Conservation (phyloP, 768 basidiomycete species). For the Exsudoporus frostii region DNA sequence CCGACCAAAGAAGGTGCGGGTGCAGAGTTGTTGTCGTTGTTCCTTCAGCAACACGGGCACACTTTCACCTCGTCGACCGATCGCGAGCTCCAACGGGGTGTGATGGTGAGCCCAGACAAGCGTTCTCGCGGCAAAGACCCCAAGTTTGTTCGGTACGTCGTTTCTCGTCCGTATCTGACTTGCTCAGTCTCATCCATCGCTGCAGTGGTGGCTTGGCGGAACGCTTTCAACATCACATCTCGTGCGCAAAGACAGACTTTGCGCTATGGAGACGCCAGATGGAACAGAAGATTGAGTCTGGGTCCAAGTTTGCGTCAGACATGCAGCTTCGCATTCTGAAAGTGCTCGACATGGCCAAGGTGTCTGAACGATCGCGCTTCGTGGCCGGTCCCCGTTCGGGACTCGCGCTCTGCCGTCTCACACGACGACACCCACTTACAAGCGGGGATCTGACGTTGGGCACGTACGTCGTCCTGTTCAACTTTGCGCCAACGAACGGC, state of each 20-base stretch:
- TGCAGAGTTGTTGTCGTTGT: slow-evolving; percentile 51
- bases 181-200: background rate
- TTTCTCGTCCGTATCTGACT: background rate
- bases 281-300: slow-evolving; percentile 33
- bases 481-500: slow-evolving; percentile 30
- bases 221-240: slow-evolving; percentile 42
- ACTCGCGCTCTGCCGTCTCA: slow-evolving; percentile 43
- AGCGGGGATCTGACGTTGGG: slow-evolving; percentile 19
- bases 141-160: slow-evolving; percentile 48
- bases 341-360: slow-evolving; percentile 36
- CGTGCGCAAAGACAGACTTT: slow-evolving; percentile 44
- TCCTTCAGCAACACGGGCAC: slow-evolving; percentile 46
- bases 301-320: slow-evolving; percentile 34
- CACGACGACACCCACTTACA: slow-evolving; percentile 15
- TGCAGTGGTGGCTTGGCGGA: slow-evolving; percentile 59
- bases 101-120: slow-evolving; percentile 61
- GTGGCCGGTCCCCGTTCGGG: slow-evolving; percentile 30
- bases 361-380: slow-evolving; percentile 28
- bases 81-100: slow-evolving; percentile 43
- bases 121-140: slow-evolving; percentile 39
- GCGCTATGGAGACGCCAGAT: slow-evolving; percentile 53
- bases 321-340: slow-evolving; percentile 43
- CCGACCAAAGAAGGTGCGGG: slow-evolving; percentile 47
- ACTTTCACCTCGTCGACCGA: slow-evolving; percentile 36
- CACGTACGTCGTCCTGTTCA: slow-evolving; percentile 37